Percentiles rank a stretch among this genome's conserved stretches.
These are phyloP conservation scores for Vitis vinifera DNA, from an alignment of 164 flowering plant species.

Conservation along the genomic window ASM3070453v1 NC_081812.1:9876501-9877000, in stretches of 20 bases:
- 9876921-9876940: conserved; percentile 25
- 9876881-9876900: conserved; percentile 41
- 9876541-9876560: conserved; percentile 47
- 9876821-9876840: conserved; percentile 54
- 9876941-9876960: conserved; percentile 22
- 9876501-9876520: conserved; percentile 42
- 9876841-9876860: conserved; percentile 36
- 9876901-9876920: conserved; percentile 23
- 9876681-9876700: conserved; percentile 21
- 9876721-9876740: conserved; percentile 12
- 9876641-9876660: conserved; percentile 33
- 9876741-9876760: not conserved
- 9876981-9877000: conserved; percentile 25
- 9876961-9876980: conserved; percentile 21
- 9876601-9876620: conserved; percentile 39
- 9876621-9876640: conserved; percentile 39
- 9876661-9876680: too few relatives aligned
- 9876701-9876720: conserved; percentile 45
- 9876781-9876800: not conserved
- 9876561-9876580: conserved; percentile 42
- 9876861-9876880: conserved; percentile 36
- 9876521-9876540: conserved; percentile 37
- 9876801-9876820: conserved; percentile 44
- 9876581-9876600: conserved; percentile 22
- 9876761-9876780: not conserved